These are phyloP conservation scores for Hypoxylon sp. DNA, from an alignment of 2,329 filamentous ascomycete species.

Conservation along the genomic window DNA sequence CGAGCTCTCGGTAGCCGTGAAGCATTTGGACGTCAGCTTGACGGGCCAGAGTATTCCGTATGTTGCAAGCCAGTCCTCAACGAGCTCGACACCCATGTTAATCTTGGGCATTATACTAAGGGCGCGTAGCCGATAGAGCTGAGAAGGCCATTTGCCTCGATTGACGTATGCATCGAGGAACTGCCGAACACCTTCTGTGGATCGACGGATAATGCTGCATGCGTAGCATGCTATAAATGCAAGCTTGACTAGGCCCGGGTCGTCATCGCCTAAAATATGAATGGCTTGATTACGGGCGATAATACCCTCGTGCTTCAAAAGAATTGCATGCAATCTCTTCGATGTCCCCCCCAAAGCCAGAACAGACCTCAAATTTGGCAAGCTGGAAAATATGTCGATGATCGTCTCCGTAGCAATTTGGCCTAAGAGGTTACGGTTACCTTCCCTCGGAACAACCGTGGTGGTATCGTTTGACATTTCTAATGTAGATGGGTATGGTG, in stretches of 20 bases:
- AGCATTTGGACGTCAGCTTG: background rate
- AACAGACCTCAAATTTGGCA: slow-evolving; percentile 10
- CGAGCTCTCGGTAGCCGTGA: slow-evolving; percentile 20
- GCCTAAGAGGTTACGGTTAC: background rate
- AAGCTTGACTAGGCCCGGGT: slow-evolving; percentile 15
- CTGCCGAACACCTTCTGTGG: background rate
- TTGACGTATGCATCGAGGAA: slow-evolving; percentile 18
- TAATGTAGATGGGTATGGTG: background rate
- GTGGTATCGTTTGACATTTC: background rate
- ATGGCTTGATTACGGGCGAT: slow-evolving; percentile 17
- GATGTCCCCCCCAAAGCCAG: background rate
- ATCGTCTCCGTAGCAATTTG: slow-evolving; percentile 9
- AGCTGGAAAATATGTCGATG: slow-evolving; percentile 9
- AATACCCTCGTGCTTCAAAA: background rate
- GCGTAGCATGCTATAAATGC: slow-evolving; percentile 23
- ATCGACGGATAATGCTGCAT: background rate
- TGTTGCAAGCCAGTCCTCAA: slow-evolving; percentile 13
- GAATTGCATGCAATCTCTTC: background rate
- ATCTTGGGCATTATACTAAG: slow-evolving; percentile 6
- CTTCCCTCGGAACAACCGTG: background rate
- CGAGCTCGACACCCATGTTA: slow-evolving; percentile 7
- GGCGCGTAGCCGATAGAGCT: slow-evolving; percentile 1
- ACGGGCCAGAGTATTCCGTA: slow-evolving; percentile 5
- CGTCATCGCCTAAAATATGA: slow-evolving; percentile 3
- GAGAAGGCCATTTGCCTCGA: background rate